These are phyloP conservation scores for Fusarium sarcochroum DNA, from an alignment of 2,329 filamentous ascomycete genomes.

Conservation along the genomic window DNA sequence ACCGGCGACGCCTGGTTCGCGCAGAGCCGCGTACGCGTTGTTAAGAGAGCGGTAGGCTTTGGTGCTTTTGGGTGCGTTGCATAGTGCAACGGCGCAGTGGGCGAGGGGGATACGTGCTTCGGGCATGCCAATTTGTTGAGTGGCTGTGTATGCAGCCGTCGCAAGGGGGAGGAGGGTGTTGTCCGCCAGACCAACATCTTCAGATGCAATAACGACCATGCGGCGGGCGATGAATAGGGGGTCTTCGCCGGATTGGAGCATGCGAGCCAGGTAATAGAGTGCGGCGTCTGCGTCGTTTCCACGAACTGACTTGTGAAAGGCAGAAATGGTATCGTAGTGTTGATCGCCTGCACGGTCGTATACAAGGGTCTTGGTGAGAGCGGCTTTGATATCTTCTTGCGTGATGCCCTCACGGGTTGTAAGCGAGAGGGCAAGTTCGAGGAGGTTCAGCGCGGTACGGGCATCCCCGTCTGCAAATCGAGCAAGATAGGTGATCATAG, in stretches of 20 bases:
- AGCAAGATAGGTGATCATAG: constrained; percentile 85
- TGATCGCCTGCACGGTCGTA: constrained; percentile 97
- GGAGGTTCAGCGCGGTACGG: constrained; percentile 89
- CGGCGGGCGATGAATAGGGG: constrained; percentile 92
- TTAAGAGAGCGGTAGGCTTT: constrained; percentile 86
- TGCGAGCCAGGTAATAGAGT: constrained; percentile 94
- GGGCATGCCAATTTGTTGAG: constrained; percentile 94
- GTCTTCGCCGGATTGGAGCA: constrained; percentile 96
- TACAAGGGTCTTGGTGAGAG: constrained; percentile 91
- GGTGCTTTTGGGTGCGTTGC: constrained; percentile 87
- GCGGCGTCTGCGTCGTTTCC: constrained; percentile 89
- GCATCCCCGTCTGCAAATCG: constrained; percentile 94
- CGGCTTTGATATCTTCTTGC: constrained; percentile 81
- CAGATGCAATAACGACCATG: constrained; percentile 94
- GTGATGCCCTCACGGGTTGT: constrained; percentile 72
- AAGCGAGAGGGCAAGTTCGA: constrained; percentile 89
- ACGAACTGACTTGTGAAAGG: constrained; percentile 95
- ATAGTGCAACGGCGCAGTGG: constrained; percentile 86
- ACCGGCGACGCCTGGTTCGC: constrained; percentile 85
- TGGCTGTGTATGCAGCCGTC: constrained; percentile 86
- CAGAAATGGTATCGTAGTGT: constrained; percentile 97
- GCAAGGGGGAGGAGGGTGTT: constrained; percentile 86
- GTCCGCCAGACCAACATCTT: constrained; percentile 93
- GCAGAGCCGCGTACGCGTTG: constrained; percentile 82
- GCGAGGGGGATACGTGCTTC: constrained; percentile 94